These are phyloP conservation scores for Nakazawaea holstii DNA, from an alignment of 805 yeast species.

Conservation along the genomic window DNA sequence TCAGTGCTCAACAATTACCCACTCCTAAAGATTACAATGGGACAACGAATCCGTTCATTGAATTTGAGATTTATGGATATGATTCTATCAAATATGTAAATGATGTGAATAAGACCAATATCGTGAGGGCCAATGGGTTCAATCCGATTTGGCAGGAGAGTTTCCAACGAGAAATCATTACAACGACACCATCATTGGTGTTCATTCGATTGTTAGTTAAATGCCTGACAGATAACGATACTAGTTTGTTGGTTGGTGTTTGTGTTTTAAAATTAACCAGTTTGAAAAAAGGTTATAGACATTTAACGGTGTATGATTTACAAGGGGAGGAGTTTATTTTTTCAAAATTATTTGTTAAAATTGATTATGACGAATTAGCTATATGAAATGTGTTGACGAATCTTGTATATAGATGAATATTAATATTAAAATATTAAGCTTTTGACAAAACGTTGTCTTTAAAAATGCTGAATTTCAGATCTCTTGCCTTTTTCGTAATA, in stretches of 20 bases:
- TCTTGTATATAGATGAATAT: not conserved
- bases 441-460: not conserved
- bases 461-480: constrained; percentile 1
- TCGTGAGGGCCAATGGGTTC: constrained; percentile 68
- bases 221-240: constrained; percentile 12
- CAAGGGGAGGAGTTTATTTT: constrained; percentile 72
- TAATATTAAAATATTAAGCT: not conserved
- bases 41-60: constrained; percentile 55
- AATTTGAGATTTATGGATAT: constrained; percentile 53
- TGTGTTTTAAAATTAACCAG: constrained; percentile 56
- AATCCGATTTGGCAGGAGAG: constrained; percentile 77
- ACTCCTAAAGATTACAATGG: constrained; percentile 48
- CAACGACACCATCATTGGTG: constrained; percentile 38
- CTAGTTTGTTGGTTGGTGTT: constrained; percentile 41
- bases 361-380: constrained; percentile 20
- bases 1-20: constrained; percentile 87
- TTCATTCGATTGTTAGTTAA: constrained; percentile 53
- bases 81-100: constrained; percentile 11
- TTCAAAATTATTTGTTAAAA: constrained; percentile 42
- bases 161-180: constrained; percentile 34
- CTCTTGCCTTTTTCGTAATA: not conserved
- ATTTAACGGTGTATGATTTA: constrained; percentile 67
- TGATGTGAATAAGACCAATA: constrained; percentile 20
- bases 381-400: not conserved
- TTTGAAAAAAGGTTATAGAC: constrained; percentile 76